Base-by-base conservation (phyloP, 1,284 basidiomycete species). In the Tilletia setariae region DNA sequence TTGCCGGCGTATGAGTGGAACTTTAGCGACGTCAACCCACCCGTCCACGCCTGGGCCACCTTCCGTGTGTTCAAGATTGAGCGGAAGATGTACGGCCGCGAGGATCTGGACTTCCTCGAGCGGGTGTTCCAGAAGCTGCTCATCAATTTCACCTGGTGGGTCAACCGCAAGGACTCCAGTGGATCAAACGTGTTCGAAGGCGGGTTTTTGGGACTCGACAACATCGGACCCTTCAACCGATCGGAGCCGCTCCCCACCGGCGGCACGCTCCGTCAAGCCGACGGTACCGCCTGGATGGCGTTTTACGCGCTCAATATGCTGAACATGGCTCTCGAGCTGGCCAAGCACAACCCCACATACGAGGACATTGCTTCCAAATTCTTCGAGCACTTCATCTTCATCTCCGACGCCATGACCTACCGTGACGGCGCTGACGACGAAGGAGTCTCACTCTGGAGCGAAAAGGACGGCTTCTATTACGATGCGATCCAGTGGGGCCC, bases 361-460 rank as follows among this genome's bases (percentile, higher is more conserved):
- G 95, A 98, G 84, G 95, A 98, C 83, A 98, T 98, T 73, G 95
- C 95, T n/a, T 96, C 93, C 70, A 98, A 98, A 83, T 95, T 95
- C 84, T 94, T 95, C 72, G 93, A 88, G 90, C 91, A 77, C 67
- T 79, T 79, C 46, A 78, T 79, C 72, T 79, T 76, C 44, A 79
- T 79, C 63, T 74, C 76, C 67, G 78, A 79, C 64, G 95, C 95
- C 13, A 98, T 98, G 95, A 97, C 95, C 1, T 98, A 89, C 85
- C 87, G 88, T 76, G 83, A 84, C n/a, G 68, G 74, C 21, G 89
- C 91, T 63, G 86, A 90, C 76, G 77, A 76, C 23, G 79, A 79
- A 49, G 89, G 93, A 76, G 83, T 88, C 62, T 92, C 91, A 70
- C 87, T 98, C 23, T 98, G 95, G 95, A 96, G 90, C 82, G 95